Conservation (phyloP, 2,329 filamentous ascomycete species). For the Mariannaea elegans region DNA sequence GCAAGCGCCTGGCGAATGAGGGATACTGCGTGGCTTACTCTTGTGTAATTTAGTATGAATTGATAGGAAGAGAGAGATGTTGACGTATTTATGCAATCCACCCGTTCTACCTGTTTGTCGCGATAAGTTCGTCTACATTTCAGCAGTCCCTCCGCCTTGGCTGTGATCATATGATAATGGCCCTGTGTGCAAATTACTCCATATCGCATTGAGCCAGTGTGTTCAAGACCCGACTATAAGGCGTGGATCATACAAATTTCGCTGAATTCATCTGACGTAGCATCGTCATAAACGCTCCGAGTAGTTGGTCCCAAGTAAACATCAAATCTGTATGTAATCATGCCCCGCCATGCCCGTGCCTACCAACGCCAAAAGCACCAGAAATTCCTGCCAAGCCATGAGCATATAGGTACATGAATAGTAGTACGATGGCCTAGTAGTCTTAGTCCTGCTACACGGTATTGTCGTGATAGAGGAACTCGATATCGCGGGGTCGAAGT, state of each 20-base stretch:
- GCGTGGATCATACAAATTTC: not conserved
- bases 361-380: constrained; percentile 18
- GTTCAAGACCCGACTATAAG: not conserved
- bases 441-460: constrained; percentile 61
- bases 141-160: too few species aligned
- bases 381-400: not conserved
- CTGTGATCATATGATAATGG: not conserved
- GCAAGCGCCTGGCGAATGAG: not conserved
- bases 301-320: constrained; percentile 2
- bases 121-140: not conserved
- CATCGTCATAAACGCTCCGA: constrained; percentile 3
- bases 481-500: constrained; percentile 84
- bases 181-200: not conserved
- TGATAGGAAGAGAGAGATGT: not conserved
- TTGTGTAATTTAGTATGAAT: too few species aligned
- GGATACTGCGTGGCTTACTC: not conserved
- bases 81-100: not conserved
- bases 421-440: not conserved
- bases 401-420: not conserved
- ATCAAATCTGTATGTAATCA: constrained; percentile 9
- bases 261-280: not conserved
- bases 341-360: constrained; percentile 9
- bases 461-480: constrained; percentile 94
- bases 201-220: not conserved
- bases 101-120: not conserved